Conservation (phyloP, 768 basidiomycete species). For the Tulasnella sp. region DNA sequence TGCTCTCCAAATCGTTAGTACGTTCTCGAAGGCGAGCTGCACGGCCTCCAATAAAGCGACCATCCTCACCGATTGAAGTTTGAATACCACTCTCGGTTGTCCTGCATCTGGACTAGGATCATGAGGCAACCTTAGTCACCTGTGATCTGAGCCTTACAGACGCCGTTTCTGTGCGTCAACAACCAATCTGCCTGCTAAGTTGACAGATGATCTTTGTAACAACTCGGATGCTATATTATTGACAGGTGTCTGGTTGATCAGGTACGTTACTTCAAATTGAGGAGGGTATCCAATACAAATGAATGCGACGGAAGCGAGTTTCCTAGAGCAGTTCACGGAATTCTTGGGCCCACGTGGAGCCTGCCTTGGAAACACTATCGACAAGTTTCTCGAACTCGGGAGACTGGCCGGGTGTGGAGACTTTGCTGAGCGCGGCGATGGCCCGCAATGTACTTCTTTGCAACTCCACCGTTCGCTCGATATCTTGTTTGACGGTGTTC, state of each 20-base stretch:
- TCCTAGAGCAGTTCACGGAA: constrained; percentile 52
- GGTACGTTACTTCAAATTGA: not conserved
- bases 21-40: no score
- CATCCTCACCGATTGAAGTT: no score
- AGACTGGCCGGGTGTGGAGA: constrained; percentile 57
- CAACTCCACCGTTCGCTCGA: constrained; percentile 83
- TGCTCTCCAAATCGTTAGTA: no score
- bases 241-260: not conserved
- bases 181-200: not conserved
- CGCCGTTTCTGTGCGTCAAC: not conserved
- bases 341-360: constrained; percentile 57
- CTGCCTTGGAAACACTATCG: constrained; percentile 62
- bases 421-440: constrained; percentile 78
- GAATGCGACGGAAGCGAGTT: not conserved
- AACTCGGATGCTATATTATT: not conserved
- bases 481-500: constrained; percentile 92
- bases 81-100: no score
- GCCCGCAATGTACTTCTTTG: constrained; percentile 87
- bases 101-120: no score
- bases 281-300: not conserved
- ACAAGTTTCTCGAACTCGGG: constrained; percentile 77
- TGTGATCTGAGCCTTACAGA: no score
- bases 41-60: no score
- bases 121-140: no score
- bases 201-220: not conserved